phyloP scores from a whole-genome alignment of 768 basidiomycete genomes.

The Rhodotorula paludigena region DNA sequence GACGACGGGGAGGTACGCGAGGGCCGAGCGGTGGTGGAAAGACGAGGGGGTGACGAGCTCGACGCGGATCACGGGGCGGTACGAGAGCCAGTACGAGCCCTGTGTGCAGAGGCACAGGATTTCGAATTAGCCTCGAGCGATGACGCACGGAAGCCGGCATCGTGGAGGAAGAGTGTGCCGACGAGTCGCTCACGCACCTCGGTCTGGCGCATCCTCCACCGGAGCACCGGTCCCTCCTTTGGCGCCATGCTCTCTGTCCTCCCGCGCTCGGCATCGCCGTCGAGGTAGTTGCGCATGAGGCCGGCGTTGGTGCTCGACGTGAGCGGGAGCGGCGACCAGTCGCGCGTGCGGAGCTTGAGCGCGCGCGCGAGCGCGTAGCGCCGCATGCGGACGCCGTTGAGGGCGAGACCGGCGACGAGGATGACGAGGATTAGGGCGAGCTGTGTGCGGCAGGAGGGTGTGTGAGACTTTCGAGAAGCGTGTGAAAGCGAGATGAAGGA shows the following conservation, averaged over 20 bases:
- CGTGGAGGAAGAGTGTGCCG: not conserved
- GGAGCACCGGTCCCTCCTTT: constrained; percentile 23
- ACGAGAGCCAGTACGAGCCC: constrained; percentile 34
- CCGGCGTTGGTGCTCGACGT: constrained; percentile 26
- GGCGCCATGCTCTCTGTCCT: not conserved
- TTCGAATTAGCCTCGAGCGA: no score
- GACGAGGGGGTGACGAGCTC: constrained; percentile 34
- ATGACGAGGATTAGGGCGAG: constrained; percentile 31
- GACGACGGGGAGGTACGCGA: constrained; percentile 10
- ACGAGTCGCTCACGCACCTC: constrained; percentile 18
- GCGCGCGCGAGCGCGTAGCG: constrained; percentile 27
- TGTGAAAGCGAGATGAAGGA: not conserved
- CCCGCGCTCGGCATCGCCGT: constrained; percentile 17
- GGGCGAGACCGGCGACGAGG: constrained; percentile 20
- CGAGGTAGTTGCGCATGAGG: constrained; percentile 35
- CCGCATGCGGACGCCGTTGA: constrained; percentile 33
- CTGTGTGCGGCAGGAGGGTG: not conserved
- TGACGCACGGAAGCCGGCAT: no score
- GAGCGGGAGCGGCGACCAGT: constrained; percentile 38
- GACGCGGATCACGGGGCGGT: constrained; percentile 26
- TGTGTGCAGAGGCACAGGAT: not conserved
- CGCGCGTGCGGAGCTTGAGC: constrained; percentile 20
- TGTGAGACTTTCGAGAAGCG: not conserved
- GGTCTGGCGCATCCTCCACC: constrained; percentile 32
- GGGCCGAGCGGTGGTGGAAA: not conserved